Conservation (phyloP, 2,329 filamentous ascomycete genomes). For the Ophiostoma pallidulum region DNA sequence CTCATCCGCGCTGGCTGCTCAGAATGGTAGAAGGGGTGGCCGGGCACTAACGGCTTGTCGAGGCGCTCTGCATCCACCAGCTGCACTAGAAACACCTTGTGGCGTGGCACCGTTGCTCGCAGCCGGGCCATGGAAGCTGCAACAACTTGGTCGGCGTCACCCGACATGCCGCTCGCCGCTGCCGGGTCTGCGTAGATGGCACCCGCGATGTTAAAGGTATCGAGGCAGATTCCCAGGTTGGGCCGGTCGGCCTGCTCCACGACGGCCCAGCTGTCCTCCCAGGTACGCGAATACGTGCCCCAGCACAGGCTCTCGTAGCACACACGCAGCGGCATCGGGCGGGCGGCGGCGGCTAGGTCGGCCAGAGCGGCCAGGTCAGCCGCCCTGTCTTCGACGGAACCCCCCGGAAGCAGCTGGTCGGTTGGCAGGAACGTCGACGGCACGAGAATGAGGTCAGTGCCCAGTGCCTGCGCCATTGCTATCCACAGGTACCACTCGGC, state of each 20-base stretch:
- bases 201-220: slow-evolving; percentile 55
- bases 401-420: slow-evolving; percentile 9
- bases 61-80: slow-evolving; percentile 52
- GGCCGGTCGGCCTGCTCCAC: slow-evolving; percentile 42
- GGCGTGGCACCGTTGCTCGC: slow-evolving; percentile 22
- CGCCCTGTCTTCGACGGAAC: slow-evolving; percentile 39
- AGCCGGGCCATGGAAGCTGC: slow-evolving; percentile 36
- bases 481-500: slow-evolving; percentile 51
- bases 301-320: slow-evolving; percentile 53
- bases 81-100: slow-evolving; percentile 54
- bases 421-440: slow-evolving; percentile 46
- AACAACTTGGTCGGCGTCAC: slow-evolving; percentile 34
- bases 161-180: slow-evolving; percentile 30
- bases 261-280: slow-evolving; percentile 49
- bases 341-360: slow-evolving; percentile 41
- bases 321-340: slow-evolving; percentile 41
- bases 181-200: slow-evolving; percentile 49
- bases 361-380: slow-evolving; percentile 45
- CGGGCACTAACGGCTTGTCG: slow-evolving; percentile 34
- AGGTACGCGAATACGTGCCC: slow-evolving; percentile 49
- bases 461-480: slow-evolving; percentile 42
- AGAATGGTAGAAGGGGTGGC: slow-evolving; percentile 43
- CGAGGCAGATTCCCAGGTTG: slow-evolving; percentile 55
- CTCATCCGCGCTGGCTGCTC: slow-evolving; percentile 51
- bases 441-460: slow-evolving; percentile 51